These are phyloP conservation scores for Paxillus ammoniavirescens DNA, from an alignment of 768 basidiomycete species.

Conservation along the genomic window DNA sequence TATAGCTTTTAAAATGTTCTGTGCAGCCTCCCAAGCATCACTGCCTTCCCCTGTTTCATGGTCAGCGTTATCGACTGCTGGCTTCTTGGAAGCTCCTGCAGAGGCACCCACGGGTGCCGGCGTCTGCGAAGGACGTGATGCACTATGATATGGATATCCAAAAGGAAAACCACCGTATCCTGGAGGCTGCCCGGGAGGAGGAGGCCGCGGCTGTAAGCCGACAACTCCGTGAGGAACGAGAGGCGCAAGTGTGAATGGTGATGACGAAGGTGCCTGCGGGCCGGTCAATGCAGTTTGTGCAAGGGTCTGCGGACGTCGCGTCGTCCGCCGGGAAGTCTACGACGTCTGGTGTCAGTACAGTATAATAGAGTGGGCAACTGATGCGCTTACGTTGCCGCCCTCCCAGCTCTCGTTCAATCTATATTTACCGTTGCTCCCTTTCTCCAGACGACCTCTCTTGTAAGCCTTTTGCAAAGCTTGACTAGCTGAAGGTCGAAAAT, in stretches of 20 bases:
- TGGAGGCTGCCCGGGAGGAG: constrained; percentile 27
- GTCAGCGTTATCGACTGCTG: constrained; percentile 7
- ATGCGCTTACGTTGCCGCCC: constrained; percentile 66
- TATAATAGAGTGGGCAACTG: background rate
- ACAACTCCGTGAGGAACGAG: constrained; percentile 29
- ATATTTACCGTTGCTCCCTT: constrained; percentile 72
- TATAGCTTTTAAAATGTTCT: constrained; percentile 74
- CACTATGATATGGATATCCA: constrained; percentile 34
- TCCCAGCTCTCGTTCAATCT: constrained; percentile 76
- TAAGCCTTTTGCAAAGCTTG: constrained; percentile 87
- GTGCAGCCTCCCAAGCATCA: constrained; percentile 76
- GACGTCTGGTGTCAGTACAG: constrained; percentile 7
- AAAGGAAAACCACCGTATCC: constrained; percentile 41
- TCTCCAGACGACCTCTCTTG: constrained; percentile 78
- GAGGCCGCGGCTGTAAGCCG: constrained; percentile 37
- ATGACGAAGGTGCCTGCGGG: constrained; percentile 29
- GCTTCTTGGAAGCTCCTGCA: constrained; percentile 13
- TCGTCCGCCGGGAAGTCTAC: constrained; percentile 75
- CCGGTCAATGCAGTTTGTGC: constrained; percentile 29
- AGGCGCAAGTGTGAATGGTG: constrained; percentile 64
- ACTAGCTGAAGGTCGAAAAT: constrained; percentile 86
- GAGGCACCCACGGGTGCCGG: constrained; percentile 1
- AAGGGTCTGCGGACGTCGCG: constrained; percentile 70
- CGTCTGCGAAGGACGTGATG: constrained; percentile 7
- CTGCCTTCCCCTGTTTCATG: constrained; percentile 42